Evolutionary conservation across 1,284 basidiomycete genomes (phyloP).

Genomic region (Ceratobasidium sp.): DNA sequence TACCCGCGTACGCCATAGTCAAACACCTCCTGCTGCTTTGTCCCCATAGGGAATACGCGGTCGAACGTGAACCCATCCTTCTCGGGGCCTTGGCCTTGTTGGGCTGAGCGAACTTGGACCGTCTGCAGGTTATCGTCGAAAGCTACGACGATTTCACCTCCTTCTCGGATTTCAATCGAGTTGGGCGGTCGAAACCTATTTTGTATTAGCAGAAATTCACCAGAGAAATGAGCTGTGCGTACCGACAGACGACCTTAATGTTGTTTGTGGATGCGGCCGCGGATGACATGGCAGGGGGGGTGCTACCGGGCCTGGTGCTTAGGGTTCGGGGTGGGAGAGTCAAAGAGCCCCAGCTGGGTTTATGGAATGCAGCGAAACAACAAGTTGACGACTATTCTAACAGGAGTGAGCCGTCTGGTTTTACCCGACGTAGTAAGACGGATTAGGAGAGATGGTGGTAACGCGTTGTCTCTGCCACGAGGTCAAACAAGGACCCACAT

Average conservation of each 20-base stretch:
- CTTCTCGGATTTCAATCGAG: conserved; percentile 88
- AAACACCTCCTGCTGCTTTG: conserved; percentile 94
- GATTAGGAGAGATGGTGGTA: conserved; percentile 43
- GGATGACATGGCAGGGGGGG: conserved; percentile 40
- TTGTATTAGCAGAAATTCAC: background rate
- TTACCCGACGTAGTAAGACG: conserved; percentile 13
- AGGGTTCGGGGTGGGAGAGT: conserved; percentile 31
- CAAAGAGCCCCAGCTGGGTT: background rate
- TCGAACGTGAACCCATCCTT: conserved; percentile 98
- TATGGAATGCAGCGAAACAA: background rate
- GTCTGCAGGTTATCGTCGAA: conserved; percentile 89
- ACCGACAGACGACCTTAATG: conserved; percentile 96
- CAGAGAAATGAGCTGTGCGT: conserved; percentile 53
- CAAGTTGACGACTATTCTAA: background rate
- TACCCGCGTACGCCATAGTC: conserved; percentile 98
- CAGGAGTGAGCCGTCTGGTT: conserved; percentile 9
- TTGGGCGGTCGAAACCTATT: conserved; percentile 94
- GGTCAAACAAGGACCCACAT: conserved; percentile 45
- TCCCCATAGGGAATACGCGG: conserved; percentile 93
- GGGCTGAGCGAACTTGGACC: conserved; percentile 80
- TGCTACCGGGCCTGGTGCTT: conserved; percentile 13
- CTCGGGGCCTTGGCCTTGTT: conserved; percentile 76
- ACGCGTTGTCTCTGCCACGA: conserved; percentile 44
- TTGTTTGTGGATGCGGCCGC: conserved; percentile 64
- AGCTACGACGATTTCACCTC: conserved; percentile 89